phyloP scores from a whole-genome alignment of 108 stramenopile genomes.

The Cyclotella baltica region DNA sequence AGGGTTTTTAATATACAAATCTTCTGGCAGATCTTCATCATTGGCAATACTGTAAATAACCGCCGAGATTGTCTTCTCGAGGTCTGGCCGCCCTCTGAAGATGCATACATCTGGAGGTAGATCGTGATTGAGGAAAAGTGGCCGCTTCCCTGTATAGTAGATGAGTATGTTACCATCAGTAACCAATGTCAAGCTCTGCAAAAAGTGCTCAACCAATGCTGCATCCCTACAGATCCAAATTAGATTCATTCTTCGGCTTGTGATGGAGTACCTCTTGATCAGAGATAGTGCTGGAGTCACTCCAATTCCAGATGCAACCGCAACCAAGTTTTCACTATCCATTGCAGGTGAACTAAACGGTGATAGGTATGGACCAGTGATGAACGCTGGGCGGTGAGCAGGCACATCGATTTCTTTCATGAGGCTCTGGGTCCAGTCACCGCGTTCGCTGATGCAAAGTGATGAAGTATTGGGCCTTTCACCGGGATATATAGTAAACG shows the following conservation, averaged over 20 bases:
- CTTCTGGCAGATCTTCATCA: conserved; percentile 36
- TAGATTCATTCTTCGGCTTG: conserved; percentile 44
- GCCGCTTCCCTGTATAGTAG: conserved; percentile 50
- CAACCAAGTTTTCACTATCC: conserved; percentile 41
- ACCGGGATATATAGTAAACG: conserved; percentile 45
- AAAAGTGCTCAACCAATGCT: conserved; percentile 44
- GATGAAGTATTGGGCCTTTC: conserved; percentile 34
- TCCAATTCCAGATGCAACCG: conserved; percentile 53
- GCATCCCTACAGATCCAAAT: conserved; percentile 56
- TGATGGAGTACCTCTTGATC: conserved; percentile 35
- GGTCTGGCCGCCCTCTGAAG: conserved; percentile 36
- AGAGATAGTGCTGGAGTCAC: conserved; percentile 46
- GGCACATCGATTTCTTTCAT: conserved; percentile 37
- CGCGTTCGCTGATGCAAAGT: conserved; percentile 40
- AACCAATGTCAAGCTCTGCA: conserved; percentile 32
- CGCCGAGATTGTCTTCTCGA: conserved; percentile 32
- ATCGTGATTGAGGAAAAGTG: conserved; percentile 28
- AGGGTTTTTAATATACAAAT: conserved; percentile 6
- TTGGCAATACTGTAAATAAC: conserved; percentile 27
- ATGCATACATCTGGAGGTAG: conserved; percentile 45
- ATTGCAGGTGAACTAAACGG: conserved; percentile 48
- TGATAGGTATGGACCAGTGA: conserved; percentile 46
- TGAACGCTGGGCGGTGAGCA: conserved; percentile 39
- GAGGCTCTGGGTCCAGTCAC: conserved; percentile 48
- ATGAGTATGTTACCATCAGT: conserved; percentile 27